Evolutionary conservation across 106 monocot genomes (phyloP), one percentile per base, ranked within the genome.

Genomic region (Dendrobium nobile): DNA sequence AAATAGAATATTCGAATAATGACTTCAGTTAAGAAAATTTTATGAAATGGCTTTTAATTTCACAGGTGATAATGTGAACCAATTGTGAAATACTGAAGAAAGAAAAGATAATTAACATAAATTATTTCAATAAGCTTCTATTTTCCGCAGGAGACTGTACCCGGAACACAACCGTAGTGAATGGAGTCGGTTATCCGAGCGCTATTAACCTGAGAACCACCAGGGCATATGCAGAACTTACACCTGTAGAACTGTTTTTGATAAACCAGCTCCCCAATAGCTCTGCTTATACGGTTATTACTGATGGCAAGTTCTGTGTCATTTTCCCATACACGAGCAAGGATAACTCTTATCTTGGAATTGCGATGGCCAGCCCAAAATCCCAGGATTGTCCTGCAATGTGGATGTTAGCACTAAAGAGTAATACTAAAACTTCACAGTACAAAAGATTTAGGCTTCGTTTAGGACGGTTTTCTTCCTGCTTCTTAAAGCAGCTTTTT

Each of bases 361-460:
- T 98, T 98, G 24, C 98, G 89, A 86, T 91, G 91, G 41, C 98
- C 98, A 84, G 94, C 98, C 98, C 98, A 95, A 82, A 98, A 98
- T 54, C 95, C 98, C 82, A 98, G 92, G 58, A 84, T 86, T 51
- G 92, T 95, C 91, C 98, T 98, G 87, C 45, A 87, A 70, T 16
- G 70, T 70, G 70, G 37, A 70, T 70, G 31, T 70, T 70, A 70
- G 70, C 33, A 40, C 37, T 37, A 37, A 37, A 70, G 5, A 37
- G 70, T 17, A 13, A 26, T 68, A 15, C 18, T 17, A 5, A 4
- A n/a, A 70, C 42, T 10, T 43, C 9, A 43, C 37, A 11, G 19
- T 7, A 42, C 1, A 74, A 43, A 20, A 74, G 2, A 45, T 47
- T 19, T 10, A 26, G 31, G 31, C 1, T 31, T 31, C 31, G 1